Evolutionary conservation across 2,329 filamentous ascomycete species (phyloP), one percentile per base, ranked within the genome.

Genomic region (Dothiorella sarmentorum): DNA sequence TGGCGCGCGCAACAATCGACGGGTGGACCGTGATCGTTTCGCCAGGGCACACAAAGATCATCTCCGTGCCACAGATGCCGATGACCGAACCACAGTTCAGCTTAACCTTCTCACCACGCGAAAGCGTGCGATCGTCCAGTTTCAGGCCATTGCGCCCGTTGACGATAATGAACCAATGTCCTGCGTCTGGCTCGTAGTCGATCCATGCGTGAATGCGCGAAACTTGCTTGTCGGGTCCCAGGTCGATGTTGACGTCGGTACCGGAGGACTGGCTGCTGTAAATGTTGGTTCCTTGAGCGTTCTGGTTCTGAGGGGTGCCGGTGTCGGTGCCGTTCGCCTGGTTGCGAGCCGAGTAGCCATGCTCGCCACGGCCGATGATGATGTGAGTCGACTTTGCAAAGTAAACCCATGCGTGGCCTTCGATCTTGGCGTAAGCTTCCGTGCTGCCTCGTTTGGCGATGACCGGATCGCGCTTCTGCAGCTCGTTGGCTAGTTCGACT

Each of bases 11-110:
- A 83, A 89, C 81, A 68, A 88, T 91, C 66, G 77, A 83, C 20
- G 81, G 81, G 68, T 89, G 84, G 61, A 95, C 86, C 45, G 83
- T 80, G 24, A 91, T 80, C 22, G 84, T 83, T 58, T 89, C 87
- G 22, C 85, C 85, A 0, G 94, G 93, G n/a, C 96, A 84, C 47
- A 97, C 90, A 73, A 99, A 99, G 80, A 97, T 93, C 94, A 99
- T 99, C 77, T 99, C 93, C 1, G 94, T 89, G 56, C 90, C 90
- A 66, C 88, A 89, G 68, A 97, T 90, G 69, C 96, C 91, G 60
- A 99, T 87, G 42, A 97, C 90, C 70, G 93, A 87, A 60, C 94
- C 94, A 67, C 92, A 96, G 40, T 85, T 84, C 24, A 99, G 81
- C 27, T 84, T 77, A 31, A 85, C 82, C 33, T 84, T 81, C 37